These are phyloP conservation scores for Quercus suber DNA, from an alignment of 306 rosid species.

Conservation along the genomic window DNA sequence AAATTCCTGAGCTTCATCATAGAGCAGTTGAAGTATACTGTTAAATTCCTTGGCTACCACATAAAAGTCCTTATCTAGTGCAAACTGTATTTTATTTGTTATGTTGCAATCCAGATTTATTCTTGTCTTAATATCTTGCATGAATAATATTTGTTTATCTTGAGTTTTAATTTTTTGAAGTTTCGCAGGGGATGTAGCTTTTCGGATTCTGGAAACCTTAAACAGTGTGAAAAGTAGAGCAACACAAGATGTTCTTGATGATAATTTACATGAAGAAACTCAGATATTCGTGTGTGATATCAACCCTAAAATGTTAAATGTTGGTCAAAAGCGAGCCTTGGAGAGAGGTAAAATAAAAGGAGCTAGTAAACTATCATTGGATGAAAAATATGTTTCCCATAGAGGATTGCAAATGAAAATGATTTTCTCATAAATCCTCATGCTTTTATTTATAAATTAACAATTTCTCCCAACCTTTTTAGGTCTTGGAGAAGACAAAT, in stretches of 20 bases:
- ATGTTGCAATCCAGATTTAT: neutral
- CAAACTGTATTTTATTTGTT: neutral
- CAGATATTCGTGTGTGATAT: constrained; percentile 83
- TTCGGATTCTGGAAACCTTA: constrained; percentile 72
- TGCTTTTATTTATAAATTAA: constrained; percentile 24
- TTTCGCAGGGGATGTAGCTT: constrained; percentile 92
- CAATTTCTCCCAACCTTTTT: constrained; percentile 22
- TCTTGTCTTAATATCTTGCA: neutral
- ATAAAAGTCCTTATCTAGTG: neutral
- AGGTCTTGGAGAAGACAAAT: constrained; percentile 70
- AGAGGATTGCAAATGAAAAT: constrained; percentile 6
- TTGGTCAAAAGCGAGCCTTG: constrained; percentile 67
- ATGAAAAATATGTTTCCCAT: constrained; percentile 3
- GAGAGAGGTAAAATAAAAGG: constrained; percentile 60
- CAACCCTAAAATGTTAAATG: constrained; percentile 83
- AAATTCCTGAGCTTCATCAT: neutral
- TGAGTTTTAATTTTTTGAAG: neutral
- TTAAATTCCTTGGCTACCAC: too few species aligned
- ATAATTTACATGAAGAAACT: constrained; percentile 63
- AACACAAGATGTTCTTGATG: constrained; percentile 44
- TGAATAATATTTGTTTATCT: neutral
- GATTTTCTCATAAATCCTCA: neutral
- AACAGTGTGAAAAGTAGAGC: constrained; percentile 69
- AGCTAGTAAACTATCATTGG: neutral
- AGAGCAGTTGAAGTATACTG: too few species aligned